Conservation (phyloP, 1,139 yeast species). For the Hyphopichia burtonii region DNA sequence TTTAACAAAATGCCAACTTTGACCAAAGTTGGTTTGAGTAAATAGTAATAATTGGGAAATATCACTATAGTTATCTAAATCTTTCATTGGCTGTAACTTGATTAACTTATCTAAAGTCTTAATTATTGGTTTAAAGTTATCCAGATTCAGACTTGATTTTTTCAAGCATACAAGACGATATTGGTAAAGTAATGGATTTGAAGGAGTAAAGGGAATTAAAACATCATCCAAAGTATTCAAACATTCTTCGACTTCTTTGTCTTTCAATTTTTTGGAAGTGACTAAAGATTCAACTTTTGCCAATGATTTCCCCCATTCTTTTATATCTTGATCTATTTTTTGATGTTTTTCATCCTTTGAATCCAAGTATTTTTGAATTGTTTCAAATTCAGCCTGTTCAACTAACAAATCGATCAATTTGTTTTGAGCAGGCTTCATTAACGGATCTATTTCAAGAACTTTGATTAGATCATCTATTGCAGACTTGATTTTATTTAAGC, state of each 20-base stretch:
- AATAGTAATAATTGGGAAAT: conserved; percentile 47
- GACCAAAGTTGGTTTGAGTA: conserved; percentile 50
- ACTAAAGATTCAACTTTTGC: conserved; percentile 13
- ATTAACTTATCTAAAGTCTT: conserved; percentile 25
- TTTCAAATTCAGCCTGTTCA: conserved; percentile 43
- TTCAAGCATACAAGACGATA: conserved; percentile 19
- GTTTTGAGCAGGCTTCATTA: conserved; percentile 40
- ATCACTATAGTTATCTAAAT: conserved; percentile 28
- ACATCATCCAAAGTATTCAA: conserved; percentile 18
- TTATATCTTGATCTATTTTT: conserved; percentile 14
- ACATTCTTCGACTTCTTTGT: conserved; percentile 18
- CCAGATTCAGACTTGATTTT: background rate
- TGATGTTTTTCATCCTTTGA: conserved; percentile 10
- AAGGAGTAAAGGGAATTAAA: conserved; percentile 24
- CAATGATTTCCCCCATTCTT: conserved; percentile 17
- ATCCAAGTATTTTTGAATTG: conserved; percentile 14
- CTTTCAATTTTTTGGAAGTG: conserved; percentile 5
- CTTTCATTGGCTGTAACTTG: conserved; percentile 28
- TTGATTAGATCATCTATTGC: conserved; percentile 49
- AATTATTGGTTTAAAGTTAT: conserved; percentile 13
- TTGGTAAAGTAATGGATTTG: conserved; percentile 17
- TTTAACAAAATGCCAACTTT: conserved; percentile 49
- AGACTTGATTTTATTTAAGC: conserved; percentile 43
- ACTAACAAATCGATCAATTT: conserved; percentile 45
- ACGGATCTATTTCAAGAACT: conserved; percentile 41